These are phyloP conservation scores for Grigorovia humatica DNA, from an alignment of 805 yeast species.

Conservation along the genomic window DNA sequence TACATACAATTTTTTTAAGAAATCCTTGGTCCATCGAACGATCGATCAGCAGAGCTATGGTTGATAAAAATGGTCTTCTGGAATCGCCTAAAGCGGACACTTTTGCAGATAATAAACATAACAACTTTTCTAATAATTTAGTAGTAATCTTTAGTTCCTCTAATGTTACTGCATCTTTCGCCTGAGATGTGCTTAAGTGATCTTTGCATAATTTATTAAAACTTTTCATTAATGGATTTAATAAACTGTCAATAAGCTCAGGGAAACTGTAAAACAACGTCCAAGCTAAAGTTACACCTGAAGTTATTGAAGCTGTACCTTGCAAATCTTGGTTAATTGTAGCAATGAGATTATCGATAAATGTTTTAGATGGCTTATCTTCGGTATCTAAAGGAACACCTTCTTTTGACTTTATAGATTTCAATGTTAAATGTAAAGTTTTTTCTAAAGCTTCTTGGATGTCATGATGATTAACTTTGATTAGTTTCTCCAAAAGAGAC, in stretches of 20 bases:
- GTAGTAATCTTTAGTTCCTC: constrained; percentile 81
- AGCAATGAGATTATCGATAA: constrained; percentile 48
- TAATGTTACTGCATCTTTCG: constrained; percentile 30
- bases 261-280: constrained; percentile 71
- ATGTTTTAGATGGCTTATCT: constrained; percentile 35
- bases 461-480: constrained; percentile 75
- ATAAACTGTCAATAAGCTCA: constrained; percentile 57
- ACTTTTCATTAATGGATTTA: constrained; percentile 74
- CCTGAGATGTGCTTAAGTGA: constrained; percentile 50
- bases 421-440: constrained; percentile 57
- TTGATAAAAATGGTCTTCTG: constrained; percentile 74
- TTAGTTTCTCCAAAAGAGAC: constrained; percentile 65
- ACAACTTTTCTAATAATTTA: constrained; percentile 59
- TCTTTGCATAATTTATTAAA: constrained; percentile 85
- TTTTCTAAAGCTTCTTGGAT: constrained; percentile 76
- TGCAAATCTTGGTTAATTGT: constrained; percentile 72
- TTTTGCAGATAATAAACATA: constrained; percentile 69
- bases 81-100: constrained; percentile 88
- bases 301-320: constrained; percentile 67
- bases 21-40: constrained; percentile 72
- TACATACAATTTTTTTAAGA: constrained; percentile 59
- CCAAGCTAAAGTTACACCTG: constrained; percentile 78
- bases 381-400: constrained; percentile 49
- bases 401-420: constrained; percentile 48
- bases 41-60: constrained; percentile 84